These are phyloP conservation scores for Phlegmacium glaucopus DNA, from an alignment of 768 basidiomycete genomes.

Conservation along the genomic window DNA sequence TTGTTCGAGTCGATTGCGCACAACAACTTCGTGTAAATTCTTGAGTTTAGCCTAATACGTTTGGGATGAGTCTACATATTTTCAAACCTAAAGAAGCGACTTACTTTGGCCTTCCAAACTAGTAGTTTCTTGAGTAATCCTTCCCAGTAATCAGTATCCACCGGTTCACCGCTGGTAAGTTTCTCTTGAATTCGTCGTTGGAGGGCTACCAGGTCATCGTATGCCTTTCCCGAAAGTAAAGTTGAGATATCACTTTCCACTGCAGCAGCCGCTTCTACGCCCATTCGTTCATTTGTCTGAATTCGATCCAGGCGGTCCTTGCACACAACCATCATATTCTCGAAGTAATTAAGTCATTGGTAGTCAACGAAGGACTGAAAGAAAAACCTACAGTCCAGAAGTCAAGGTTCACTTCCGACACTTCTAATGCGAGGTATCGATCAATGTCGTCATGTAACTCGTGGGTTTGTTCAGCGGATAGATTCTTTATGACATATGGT, in stretches of 20 bases:
- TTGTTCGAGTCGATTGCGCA: conserved; percentile 93
- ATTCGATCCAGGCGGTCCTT: conserved; percentile 84
- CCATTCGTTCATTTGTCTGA: conserved; percentile 56
- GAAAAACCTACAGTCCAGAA: conserved; percentile 84
- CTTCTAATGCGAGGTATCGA: conserved; percentile 85
- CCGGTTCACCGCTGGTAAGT: conserved; percentile 85
- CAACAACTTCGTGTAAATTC: conserved; percentile 91
- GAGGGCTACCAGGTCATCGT: conserved; percentile 77
- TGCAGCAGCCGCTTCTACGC: conserved; percentile 66
- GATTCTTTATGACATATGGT: conserved; percentile 52
- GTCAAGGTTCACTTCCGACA: conserved; percentile 81
- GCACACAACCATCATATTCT: conserved; percentile 99
- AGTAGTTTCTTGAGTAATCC: conserved; percentile 84
- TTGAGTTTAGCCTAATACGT: conserved; percentile 78
- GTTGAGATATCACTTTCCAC: conserved; percentile 84
- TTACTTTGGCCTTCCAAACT: conserved; percentile 95
- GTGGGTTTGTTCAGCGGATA: conserved; percentile 83
- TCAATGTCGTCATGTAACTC: conserved; percentile 96
- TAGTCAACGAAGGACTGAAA: not conserved
- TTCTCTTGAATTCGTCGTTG: conserved; percentile 89
- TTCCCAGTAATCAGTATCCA: conserved; percentile 99
- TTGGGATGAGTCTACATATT: conserved; percentile 6
- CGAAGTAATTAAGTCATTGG: not conserved
- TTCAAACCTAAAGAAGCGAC: conserved; percentile 2
- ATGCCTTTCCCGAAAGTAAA: conserved; percentile 80